These are phyloP conservation scores for Penicillium ochrochloron DNA, from an alignment of 495 filamentous ascomycete genomes.

Conservation along the genomic window DNA sequence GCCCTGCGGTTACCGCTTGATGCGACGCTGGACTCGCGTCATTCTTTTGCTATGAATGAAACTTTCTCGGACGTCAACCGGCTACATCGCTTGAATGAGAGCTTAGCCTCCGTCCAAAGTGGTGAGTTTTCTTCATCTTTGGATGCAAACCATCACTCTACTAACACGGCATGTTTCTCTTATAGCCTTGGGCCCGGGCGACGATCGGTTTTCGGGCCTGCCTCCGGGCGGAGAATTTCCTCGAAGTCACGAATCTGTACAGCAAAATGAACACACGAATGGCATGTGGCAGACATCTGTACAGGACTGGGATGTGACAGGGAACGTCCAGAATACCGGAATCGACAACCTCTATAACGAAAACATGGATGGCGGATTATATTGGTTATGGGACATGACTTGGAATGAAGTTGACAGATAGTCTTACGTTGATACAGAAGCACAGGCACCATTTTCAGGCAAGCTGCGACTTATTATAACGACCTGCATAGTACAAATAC, in stretches of 20 bases:
- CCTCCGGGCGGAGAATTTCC: neutral
- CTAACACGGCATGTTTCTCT: neutral
- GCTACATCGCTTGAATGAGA: neutral
- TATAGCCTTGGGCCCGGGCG: neutral
- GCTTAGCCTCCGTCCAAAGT: neutral
- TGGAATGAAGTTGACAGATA: neutral
- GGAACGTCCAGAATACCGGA: neutral
- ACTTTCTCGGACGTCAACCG: neutral
- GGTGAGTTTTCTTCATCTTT: neutral
- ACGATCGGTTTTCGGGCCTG: neutral
- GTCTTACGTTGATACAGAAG: neutral
- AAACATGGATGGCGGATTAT: neutral
- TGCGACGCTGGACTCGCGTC: neutral
- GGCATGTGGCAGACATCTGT: neutral
- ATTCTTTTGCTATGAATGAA: neutral
- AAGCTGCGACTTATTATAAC: neutral
- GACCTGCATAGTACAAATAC: neutral
- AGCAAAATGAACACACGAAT: neutral
- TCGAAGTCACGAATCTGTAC: neutral
- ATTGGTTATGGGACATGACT: neutral
- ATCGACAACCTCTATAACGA: neutral
- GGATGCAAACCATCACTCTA: neutral
- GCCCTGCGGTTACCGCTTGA: neutral
- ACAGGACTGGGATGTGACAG: neutral
- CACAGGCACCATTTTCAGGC: too few species aligned